Evolutionary conservation across 75 land plant genomes (phyloP).

Genomic region (Cryptomeria japonica): DNA sequence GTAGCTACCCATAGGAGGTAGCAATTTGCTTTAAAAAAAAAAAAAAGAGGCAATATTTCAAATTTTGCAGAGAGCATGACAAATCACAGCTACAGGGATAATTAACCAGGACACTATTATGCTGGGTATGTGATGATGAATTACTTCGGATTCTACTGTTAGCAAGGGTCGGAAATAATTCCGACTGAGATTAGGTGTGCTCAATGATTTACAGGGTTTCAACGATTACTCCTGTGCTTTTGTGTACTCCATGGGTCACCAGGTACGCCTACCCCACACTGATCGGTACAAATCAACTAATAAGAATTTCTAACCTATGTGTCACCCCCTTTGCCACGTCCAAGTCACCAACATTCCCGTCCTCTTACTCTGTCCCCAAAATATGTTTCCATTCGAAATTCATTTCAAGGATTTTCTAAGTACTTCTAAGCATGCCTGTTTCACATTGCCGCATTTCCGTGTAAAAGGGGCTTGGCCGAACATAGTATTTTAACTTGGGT

Average conservation of each 20-base stretch:
- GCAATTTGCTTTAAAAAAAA: no score
- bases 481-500: background rate
- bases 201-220: background rate
- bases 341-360: no score
- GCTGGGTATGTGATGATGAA: background rate
- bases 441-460: background rate
- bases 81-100: background rate
- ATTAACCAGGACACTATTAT: background rate
- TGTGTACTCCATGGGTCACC: background rate
- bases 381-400: background rate
- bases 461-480: background rate
- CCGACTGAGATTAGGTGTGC: background rate
- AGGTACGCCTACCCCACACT: background rate
- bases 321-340: no score
- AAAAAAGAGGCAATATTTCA: background rate
- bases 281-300: background rate
- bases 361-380: background rate
- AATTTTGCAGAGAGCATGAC: background rate
- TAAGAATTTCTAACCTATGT: background rate
- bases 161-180: background rate
- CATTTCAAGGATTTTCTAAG: background rate
- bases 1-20: no score
- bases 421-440: background rate
- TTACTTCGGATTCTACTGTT: background rate
- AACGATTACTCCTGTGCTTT: background rate